Evolutionary conservation across 73 alveolate species (phyloP), one percentile per base, ranked within the genome.

Genomic region (Effrenium voratum): DNA sequence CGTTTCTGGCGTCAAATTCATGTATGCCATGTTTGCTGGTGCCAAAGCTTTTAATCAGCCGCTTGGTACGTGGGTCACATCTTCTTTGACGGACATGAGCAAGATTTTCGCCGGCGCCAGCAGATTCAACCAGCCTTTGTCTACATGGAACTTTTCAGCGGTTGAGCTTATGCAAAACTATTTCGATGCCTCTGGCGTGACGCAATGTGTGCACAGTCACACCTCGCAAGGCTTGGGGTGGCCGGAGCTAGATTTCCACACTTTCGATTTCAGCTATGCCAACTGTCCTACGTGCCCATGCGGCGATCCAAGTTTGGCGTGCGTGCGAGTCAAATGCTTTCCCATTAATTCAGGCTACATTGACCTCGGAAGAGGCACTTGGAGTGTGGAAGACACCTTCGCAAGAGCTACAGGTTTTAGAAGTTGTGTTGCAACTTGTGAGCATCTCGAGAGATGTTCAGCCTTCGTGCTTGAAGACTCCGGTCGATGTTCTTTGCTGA

Each of bases 61-160:
- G 38, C 24, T 87, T 10, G 79, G 84, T 3, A 57, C 41, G 16
- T 87, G 97, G 97, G 90, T 59, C 57, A 57, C 82, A 34, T 87
- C 97, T 5, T 3, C 40, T 12, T 92, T 57, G 44, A 87, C 91
- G 26, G 79, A 49, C 68, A 52, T 87, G 82, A 87, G 91, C 46
- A 41, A 38, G 24, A 52, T 49, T 5, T 87, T 87, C 34, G 10
- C 13, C 4, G 97, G 84, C 10, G 97, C 97, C 16, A 12, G 80
- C 10, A 44, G 73, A 10, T 87, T 87, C n/a, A 87, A 87, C 36
- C 84, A 57, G 79, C 73, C 46, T 50, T 22, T 87, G n/a, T 49
- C 84, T 3, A 52, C 91, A 32, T 87, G 97, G 97, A 46, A 87
- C 97, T 63, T 63, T 30, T 12, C 77, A 22, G 5, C 77, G 38